phyloP scores from a whole-genome alignment of 2,329 filamentous ascomycete genomes.

The Pestalotiopsis sp. region DNA sequence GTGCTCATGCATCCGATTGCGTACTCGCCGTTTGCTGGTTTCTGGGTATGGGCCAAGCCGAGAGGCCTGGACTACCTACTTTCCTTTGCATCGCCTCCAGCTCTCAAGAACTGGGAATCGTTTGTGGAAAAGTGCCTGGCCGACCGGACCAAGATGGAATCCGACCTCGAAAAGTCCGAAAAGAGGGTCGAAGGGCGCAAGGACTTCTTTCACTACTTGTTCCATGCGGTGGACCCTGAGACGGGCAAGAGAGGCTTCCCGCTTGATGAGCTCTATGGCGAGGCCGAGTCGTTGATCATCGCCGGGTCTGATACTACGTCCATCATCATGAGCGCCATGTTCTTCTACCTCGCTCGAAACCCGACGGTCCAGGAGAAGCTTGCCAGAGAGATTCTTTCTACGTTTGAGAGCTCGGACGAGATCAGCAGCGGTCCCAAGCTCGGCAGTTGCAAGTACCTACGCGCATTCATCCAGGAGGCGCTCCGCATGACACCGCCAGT shows the following conservation, averaged over 20 bases:
- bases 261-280: neutral
- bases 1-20: conserved; percentile 9
- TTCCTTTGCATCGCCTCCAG: neutral
- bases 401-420: conserved; percentile 7
- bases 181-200: neutral
- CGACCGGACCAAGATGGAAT: neutral
- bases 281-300: conserved; percentile 4
- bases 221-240: neutral
- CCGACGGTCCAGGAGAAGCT: conserved; percentile 10
- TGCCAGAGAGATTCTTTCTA: conserved; percentile 4
- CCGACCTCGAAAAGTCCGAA: neutral
- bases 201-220: conserved; percentile 11
- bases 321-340: conserved; percentile 7
- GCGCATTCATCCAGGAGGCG: conserved; percentile 20
- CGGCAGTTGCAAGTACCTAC: conserved; percentile 14
- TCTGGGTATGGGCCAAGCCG: conserved; percentile 3
- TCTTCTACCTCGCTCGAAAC: conserved; percentile 13
- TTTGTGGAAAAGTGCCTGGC: conserved; percentile 11
- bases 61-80: neutral
- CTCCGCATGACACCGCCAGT: conserved; percentile 18
- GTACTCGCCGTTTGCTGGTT: conserved; percentile 1
- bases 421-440: conserved; percentile 8
- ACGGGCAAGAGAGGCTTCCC: conserved; percentile 2
- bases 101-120: conserved; percentile 1
- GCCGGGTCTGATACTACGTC: conserved; percentile 9